Evolutionary conservation across 352 stramenopile species (phyloP).

Genomic region (Pythium volutum): DNA sequence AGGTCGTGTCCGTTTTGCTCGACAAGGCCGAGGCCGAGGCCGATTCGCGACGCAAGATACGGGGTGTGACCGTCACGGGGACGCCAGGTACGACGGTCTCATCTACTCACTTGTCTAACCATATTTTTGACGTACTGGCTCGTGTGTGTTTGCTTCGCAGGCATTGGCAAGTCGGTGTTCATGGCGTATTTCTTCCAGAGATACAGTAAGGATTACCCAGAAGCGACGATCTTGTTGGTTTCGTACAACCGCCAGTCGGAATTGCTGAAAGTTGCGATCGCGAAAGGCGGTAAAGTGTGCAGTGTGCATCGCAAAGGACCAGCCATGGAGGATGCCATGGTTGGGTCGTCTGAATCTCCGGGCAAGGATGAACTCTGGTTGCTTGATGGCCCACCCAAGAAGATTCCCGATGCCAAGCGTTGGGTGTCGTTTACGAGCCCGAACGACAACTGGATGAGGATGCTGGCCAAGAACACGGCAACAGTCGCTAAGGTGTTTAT

Average conservation of each 20-base stretch:
- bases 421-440: slow-evolving; percentile 7
- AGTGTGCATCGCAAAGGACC: background rate
- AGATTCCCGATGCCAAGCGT: background rate
- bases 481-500: background rate
- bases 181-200: slow-evolving; percentile 14
- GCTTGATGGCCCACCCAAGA: background rate
- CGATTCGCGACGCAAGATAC: background rate
- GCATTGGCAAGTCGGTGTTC: slow-evolving; percentile 15
- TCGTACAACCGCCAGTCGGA: background rate
- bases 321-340: background rate
- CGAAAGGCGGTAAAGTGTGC: background rate
- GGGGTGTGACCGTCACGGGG: background rate
- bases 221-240: background rate
- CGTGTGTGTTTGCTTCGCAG: background rate
- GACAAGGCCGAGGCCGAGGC: no score
- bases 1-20: no score
- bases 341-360: background rate
- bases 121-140: no score
- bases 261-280: slow-evolving; percentile 1
- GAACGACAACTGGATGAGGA: background rate
- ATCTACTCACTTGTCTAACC: background rate
- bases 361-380: background rate
- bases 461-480: background rate
- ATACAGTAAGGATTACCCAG: background rate
- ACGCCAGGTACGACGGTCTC: background rate